Evolutionary conservation across 257 asterid species (phyloP), one percentile per base, ranked within the genome.

Genomic region (Solanum virginianum): DNA sequence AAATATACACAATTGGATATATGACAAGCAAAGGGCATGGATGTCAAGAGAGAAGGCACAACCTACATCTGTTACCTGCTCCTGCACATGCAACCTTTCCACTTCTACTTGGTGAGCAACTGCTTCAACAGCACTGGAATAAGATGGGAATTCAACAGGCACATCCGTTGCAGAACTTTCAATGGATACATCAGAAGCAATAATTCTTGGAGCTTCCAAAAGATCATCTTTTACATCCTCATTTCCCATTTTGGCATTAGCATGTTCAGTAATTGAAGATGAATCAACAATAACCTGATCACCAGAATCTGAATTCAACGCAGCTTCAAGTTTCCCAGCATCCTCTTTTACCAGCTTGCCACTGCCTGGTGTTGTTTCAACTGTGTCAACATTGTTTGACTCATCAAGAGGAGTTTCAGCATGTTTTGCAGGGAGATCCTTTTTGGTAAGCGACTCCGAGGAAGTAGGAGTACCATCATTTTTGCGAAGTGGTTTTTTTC

Each of bases 51-150:
- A 90, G 88, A 92, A 90, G 98, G 96, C 92, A 97, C 98, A 97
- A 97, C 98, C 98, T 95, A 95, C 92, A 90, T 91, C 98, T 93
- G 96, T 90, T 97, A 95, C 98, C 98, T 94, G 98, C 95, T 90
- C 96, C 89, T 86, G 91, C 90, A 85, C 87, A 75, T 83, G 91
- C 80, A 60, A 88, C 82, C 85, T 85, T 85, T 88, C 91, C 74
- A 79, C 80, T 71, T 89, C 86, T 29, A 53, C 81, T 54, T 75
- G 63, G 66, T 22, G 82, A 54, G 71, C 56, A 69, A 36, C 81
- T 83, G 56, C 68, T 54, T 54, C 80, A 54, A n/a, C 66, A 83
- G 68, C 75, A 83, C 79, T 18, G 45, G 81, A 57, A 68, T 83
- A 87, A 57, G 91, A 81, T 56, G 91, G 81, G 68, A 72, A 45